Evolutionary conservation across 139 green algal species (phyloP), one percentile per base, ranked within the genome.

Genomic region (Coelastrella sp.): DNA sequence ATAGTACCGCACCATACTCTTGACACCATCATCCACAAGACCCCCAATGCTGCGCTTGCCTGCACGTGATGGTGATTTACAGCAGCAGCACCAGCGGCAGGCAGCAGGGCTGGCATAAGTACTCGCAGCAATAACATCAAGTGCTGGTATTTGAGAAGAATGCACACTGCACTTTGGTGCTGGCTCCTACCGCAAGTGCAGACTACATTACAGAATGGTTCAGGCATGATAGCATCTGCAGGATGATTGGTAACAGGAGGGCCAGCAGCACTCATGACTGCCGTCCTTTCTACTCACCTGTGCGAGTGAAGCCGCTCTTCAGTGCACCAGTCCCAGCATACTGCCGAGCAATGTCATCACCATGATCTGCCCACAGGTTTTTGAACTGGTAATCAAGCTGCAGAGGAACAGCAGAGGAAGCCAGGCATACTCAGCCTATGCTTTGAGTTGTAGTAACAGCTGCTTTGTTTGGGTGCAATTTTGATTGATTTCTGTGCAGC

Each of bases 221-320:
- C 35, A 49, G 35, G 3, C 35, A 49, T 49, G 35, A 49, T 49
- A 49, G 35, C 35, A 49, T 49, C 35, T 49, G 35, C 35, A 49
- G 35, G 35, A 49, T 3, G 35, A 49, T 49, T 49, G 35, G 35
- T 49, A 49, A 49, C 35, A 49, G 35, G 35, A 49, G 35, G 35
- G 35, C 35, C 35, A 49, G 35, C 35, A 49, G 35, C 35, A 49
- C 35, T 49, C 63, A 14, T 72, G 63, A 17, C 63, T 78, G 70
- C 20, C 17, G 8, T 12, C 8, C 70, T 78, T 15, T 25, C 8
- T 78, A 19, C 22, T 78, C 20, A 84, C 79, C 79, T 19, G 96
- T 98, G 87, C 97, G 95, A 0, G 96, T 98, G 94, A 98, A 99
- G 66, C 94, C 96, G 76, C 92, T 96, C 93, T 99, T 98, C 88